Evolutionary conservation across 305 asterid species (phyloP), one percentile per base, ranked within the genome.

Genomic region (Fraxinus xanthoxyloides): DNA sequence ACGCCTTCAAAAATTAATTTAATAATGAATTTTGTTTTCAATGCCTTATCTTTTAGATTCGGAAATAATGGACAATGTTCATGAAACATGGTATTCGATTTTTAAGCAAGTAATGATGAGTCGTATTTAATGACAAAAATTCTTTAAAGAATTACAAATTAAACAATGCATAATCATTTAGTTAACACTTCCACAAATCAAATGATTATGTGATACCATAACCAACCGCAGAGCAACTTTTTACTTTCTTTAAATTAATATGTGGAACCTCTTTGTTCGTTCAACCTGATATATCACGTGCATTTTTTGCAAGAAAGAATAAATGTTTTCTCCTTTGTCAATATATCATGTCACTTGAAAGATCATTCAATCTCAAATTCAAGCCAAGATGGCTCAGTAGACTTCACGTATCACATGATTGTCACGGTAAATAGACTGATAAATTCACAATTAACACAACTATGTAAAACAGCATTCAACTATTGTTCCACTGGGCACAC

Each of bases 301-400:
- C 56, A 75, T 26, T 43, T 32, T 30, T 24, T 36, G 26, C 63
- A 67, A 46, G 46, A 19, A 67, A 46, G 35, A 38, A 79, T 63
- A 5, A 65, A 35, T 65, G 54, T 83, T 72, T 40, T 79, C 63
- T 79, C 61, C 77, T n/a, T 78, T 79, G 23, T 23, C 63, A 26
- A 80, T 78, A 65, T 70, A 82, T 72, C 76, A 61, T 26, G 54
- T 80, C 77, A 61, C 76, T 6, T 43, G 26, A 77, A 34, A 67
- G 35, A 69, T 13, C 38, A 12, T 2, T 13, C 19, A 5, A n/a
- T 69, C 75, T 69, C 36, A 17, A 69, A 69, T 69, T 30, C 38
- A 69, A 69, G 40, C 24, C 38, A 69, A 69, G 38, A 65, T 65
- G 72, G 32, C 3, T 65, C 35, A 24, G 35, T 65, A 12, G 19